A percentile compares a stretch with the other conserved stretches of the same genome.
Evolutionary conservation across 2,329 filamentous ascomycete genomes (phyloP).

Genomic region (Colletotrichum echinochloae): DNA sequence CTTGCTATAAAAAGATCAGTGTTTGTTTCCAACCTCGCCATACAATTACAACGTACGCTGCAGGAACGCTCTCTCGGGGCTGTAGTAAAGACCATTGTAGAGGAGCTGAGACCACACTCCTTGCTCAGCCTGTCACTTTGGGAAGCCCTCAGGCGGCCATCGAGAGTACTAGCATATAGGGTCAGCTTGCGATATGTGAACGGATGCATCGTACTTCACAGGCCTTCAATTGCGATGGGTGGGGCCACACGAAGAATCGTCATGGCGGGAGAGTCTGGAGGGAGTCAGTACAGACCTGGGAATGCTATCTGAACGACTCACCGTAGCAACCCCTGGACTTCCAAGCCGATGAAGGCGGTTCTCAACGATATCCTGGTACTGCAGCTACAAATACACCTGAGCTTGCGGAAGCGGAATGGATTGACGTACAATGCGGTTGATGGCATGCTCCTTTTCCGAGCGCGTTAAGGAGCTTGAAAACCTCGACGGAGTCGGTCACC

Average conservation of each 20-base stretch:
- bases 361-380: slow-evolving; percentile 61
- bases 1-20: slow-evolving; percentile 24
- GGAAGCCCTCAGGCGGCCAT: slow-evolving; percentile 64
- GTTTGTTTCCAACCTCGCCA: accelerated
- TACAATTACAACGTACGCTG: slow-evolving; percentile 6
- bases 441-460: slow-evolving; percentile 73
- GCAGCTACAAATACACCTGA: not conserved
- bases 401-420: not conserved
- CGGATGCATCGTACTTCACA: slow-evolving; percentile 46
- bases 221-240: slow-evolving; percentile 65
- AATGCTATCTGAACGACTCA: slow-evolving; percentile 43
- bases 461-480: slow-evolving; percentile 74
- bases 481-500: slow-evolving; percentile 71
- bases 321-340: slow-evolving; percentile 67
- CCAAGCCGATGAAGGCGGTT: slow-evolving; percentile 51
- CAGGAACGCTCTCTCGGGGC: slow-evolving; percentile 49
- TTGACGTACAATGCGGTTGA: slow-evolving; percentile 72
- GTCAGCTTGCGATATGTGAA: not conserved
- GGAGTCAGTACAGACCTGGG: not conserved
- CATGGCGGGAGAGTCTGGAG: slow-evolving; percentile 43
- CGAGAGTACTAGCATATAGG: slow-evolving; percentile 54
- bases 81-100: slow-evolving; percentile 67
- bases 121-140: slow-evolving; percentile 66
- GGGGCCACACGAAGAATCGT: slow-evolving; percentile 47
- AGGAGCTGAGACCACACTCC: slow-evolving; percentile 43